Evolutionary conservation across 805 yeast genomes (phyloP).

Genomic region (Metschnikowia hibisci): DNA sequence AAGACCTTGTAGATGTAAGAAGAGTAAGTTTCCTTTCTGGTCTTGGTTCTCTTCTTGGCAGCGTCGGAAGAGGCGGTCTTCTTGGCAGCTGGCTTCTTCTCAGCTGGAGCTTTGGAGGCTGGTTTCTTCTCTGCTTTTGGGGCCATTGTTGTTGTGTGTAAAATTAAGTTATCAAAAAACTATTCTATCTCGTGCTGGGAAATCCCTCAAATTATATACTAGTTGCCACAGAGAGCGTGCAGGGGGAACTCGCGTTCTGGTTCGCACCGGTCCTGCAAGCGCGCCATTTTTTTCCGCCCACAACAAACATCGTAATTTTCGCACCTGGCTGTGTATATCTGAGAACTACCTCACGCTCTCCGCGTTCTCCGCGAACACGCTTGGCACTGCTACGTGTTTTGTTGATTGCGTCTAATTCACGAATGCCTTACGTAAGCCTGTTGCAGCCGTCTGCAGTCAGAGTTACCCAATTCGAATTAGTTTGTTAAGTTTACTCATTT

Average conservation of each 20-base stretch:
- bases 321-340: slow-evolving; percentile 15
- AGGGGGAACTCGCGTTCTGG: slow-evolving; percentile 17
- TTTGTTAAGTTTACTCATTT: no score
- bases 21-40: slow-evolving; percentile 38
- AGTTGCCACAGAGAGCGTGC: slow-evolving; percentile 19
- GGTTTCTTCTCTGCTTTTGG: slow-evolving; percentile 40
- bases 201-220: slow-evolving; percentile 19
- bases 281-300: slow-evolving; percentile 7
- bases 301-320: slow-evolving; percentile 9
- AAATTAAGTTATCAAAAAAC: slow-evolving; percentile 17
- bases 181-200: slow-evolving; percentile 9
- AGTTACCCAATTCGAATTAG: no score
- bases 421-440: neutral
- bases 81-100: slow-evolving; percentile 39
- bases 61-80: slow-evolving; percentile 30
- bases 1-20: slow-evolving; percentile 38
- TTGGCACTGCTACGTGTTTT: neutral
- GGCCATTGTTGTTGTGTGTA: slow-evolving; percentile 25
- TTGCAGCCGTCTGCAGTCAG: neutral
- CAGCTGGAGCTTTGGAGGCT: slow-evolving; percentile 39
- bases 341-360: slow-evolving; percentile 13
- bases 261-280: slow-evolving; percentile 15
- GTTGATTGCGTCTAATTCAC: neutral
- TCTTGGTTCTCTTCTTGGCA: slow-evolving; percentile 34
- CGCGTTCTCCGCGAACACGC: slow-evolving; percentile 9